Percentiles rank a stretch among this genome's conserved stretches.
These are phyloP conservation scores for Cladorrhinum sp. DNA, from an alignment of 2,329 filamentous ascomycete genomes.

Conservation along the genomic window DNA sequence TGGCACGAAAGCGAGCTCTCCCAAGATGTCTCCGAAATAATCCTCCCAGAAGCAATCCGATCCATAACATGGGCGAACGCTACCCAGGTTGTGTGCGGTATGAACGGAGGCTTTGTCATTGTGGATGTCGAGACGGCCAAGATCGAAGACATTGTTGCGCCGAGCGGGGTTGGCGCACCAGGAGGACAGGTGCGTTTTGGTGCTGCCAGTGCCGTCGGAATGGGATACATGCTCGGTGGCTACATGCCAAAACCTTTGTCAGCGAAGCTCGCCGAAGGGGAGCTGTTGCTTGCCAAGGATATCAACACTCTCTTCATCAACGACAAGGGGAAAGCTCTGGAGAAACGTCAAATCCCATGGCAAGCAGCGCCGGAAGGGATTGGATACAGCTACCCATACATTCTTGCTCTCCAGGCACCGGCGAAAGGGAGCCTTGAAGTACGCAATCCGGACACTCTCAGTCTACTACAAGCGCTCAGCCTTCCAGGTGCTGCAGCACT, in stretches of 20 bases:
- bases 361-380: slow-evolving; percentile 81
- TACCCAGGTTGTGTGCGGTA: slow-evolving; percentile 80
- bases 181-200: slow-evolving; percentile 70
- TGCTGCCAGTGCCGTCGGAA: slow-evolving; percentile 77
- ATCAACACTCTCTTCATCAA: slow-evolving; percentile 94
- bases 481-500: slow-evolving; percentile 80
- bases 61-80: slow-evolving; percentile 89
- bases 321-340: slow-evolving; percentile 73
- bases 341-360: slow-evolving; percentile 91
- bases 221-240: slow-evolving; percentile 94
- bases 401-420: slow-evolving; percentile 79
- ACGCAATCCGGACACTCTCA: slow-evolving; percentile 86
- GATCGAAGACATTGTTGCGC: slow-evolving; percentile 74
- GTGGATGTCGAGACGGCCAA: slow-evolving; percentile 76
- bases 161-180: slow-evolving; percentile 64
- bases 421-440: slow-evolving; percentile 85
- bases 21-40: slow-evolving; percentile 70
- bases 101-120: slow-evolving; percentile 88
- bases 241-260: slow-evolving; percentile 90
- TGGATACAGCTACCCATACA: slow-evolving; percentile 95
- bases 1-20: slow-evolving; percentile 94
- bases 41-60: slow-evolving; percentile 78
- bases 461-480: slow-evolving; percentile 79
- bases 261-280: slow-evolving; percentile 74
- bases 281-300: slow-evolving; percentile 94